Evolutionary conservation across 2,329 filamentous ascomycete species (phyloP), one percentile per base, ranked within the genome.

Genomic region (Fusarium sp.): DNA sequence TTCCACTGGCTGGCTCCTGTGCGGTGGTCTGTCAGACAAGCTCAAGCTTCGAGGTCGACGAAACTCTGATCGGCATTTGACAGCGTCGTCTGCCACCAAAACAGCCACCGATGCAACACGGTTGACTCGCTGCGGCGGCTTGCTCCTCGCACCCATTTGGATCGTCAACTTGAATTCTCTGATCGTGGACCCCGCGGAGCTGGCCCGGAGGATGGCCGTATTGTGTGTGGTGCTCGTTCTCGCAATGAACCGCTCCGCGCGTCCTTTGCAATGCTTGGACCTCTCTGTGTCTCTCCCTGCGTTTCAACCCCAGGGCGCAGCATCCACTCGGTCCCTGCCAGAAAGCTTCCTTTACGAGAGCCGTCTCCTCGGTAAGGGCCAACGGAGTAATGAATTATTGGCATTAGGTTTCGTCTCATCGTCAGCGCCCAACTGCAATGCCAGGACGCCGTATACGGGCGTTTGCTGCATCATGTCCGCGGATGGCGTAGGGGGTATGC

Each of bases 31-130:
- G 36, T 28, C 43, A 23, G 12, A 23, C 52, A 53, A 39, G 12
- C 48, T 44, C 55, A 58, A 58, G 44, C 55, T 58, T 58, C 36
- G 44, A 58, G 16, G 16, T 51, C 34, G 39, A 23, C 16, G 55
- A 48, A 58, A 58, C 55, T 58, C 55, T 44, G 15, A 55, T 68
- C 34, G 43, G 60, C 63, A 62, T 44, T 59, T 51, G 44, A 58
- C 55, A 58, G 53, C 30, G 15, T 47, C 28, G 44, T 16, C 44
- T 47, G 44, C 44, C 28, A 43, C 39, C 51, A 31, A 54, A 2
- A 41, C 51, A 34, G 53, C 53, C 53, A 56, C 53, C 43, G 44
- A 58, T 51, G 55, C 55, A 27, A 58, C 46, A 46, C 27, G 27
- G 47, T 4, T 18, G 31, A 18, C 16, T 23, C 40, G 40, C 7